Conservation (phyloP, 768 basidiomycete species). For the Pisolithus sp. region DNA sequence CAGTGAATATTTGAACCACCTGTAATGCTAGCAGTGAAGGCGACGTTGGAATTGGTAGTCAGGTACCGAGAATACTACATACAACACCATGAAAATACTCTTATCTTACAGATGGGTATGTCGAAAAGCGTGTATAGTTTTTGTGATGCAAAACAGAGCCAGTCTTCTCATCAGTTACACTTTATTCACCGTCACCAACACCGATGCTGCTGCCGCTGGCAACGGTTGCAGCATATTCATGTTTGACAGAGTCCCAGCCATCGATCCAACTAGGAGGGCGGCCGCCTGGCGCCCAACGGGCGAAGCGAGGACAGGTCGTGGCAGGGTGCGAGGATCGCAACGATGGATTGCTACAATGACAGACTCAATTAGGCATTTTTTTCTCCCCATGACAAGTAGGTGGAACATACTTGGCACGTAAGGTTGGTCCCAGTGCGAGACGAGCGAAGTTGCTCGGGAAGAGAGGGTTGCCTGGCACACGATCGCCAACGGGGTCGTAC, state of each 20-base stretch:
- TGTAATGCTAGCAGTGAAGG: not conserved
- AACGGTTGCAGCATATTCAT: constrained; percentile 39
- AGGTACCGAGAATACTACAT: too few relatives aligned
- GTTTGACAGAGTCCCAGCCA: constrained; percentile 33
- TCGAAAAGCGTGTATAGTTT: not conserved
- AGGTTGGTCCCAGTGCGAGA: constrained; percentile 58
- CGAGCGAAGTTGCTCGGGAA: constrained; percentile 80
- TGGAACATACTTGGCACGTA: constrained; percentile 45
- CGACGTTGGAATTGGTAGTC: not conserved
- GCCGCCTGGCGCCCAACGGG: constrained; percentile 22
- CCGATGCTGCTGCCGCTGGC: constrained; percentile 31
- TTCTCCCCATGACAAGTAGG: not conserved
- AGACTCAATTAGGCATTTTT: not conserved
- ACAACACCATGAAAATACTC: too few relatives aligned
- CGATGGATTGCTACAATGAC: constrained; percentile 20
- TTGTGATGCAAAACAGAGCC: too few relatives aligned
- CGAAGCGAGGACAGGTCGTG: constrained; percentile 11
- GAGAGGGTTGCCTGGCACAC: constrained; percentile 66
- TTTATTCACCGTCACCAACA: constrained; percentile 17
- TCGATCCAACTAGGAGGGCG: constrained; percentile 36
- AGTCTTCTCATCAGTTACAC: not conserved
- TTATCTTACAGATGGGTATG: too few relatives aligned
- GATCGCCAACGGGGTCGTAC: constrained; percentile 53
- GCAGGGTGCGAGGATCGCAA: constrained; percentile 11
- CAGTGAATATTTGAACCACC: not conserved